Evolutionary conservation across 108 stramenopile species (phyloP), one percentile per base, ranked within the genome.

Genomic region (Cyclotella sp.): DNA sequence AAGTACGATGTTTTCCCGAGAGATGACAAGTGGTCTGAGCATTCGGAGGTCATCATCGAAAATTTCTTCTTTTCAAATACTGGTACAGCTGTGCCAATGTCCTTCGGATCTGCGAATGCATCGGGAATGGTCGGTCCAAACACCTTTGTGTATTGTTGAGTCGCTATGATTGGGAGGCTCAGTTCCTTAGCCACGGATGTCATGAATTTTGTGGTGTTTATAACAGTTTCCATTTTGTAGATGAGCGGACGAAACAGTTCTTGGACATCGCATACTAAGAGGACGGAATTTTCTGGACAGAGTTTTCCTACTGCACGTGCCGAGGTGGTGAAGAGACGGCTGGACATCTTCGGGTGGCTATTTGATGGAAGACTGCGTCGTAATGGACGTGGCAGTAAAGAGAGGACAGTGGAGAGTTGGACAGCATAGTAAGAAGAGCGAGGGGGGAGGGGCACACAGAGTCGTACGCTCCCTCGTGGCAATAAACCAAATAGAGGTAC

Each of bases 111-210:
- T 11, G 88, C 85, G 75, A 93, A 86, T 27, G 82, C 79, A 12
- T 95, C 92, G 21, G 79, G 28, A 16, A 95, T 82, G 8, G 97
- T 97, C 22, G 81, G 70, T 1, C 96, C 95, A 81, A 97, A 96
- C 9, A 97, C 97, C 71, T 98, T 98, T 15, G 95, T 94, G 75
- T 98, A 97, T 77, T 99, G 99, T 69, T 99, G 96, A 9, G 98
- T 98, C 34, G 81, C 86, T n/a, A 98, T 83, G 40, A 92, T 79
- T 9, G 97, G 97, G 54, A 97, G 80, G 16, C 90, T 79, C 55
- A 98, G 74, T 29, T 85, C 87, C 51, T 90, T 86, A 11, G 95
- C 95, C 9, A 93, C 90, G 9, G 89, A 81, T 13, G 95, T 91
- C 85, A 98, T 77, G 87, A 98, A 98, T 62, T 92, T 88, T 41